phyloP scores from a whole-genome alignment of 495 filamentous ascomycete genomes.

The Penicillium crystallinum region DNA sequence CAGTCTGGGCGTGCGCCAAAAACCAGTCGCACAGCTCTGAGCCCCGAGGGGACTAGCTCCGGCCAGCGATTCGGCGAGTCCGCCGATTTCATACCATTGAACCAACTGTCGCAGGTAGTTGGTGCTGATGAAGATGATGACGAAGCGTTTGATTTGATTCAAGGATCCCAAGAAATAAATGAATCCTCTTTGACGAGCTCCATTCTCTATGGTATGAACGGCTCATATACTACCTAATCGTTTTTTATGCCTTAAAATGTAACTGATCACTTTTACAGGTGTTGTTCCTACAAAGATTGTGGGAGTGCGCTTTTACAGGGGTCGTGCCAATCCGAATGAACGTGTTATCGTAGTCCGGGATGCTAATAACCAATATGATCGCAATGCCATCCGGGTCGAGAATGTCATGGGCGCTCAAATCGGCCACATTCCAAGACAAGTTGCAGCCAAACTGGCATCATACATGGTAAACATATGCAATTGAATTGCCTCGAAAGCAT shows the following conservation, averaged over 20 bases:
- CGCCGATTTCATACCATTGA: slow-evolving; percentile 32
- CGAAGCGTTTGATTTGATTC: slow-evolving; percentile 27
- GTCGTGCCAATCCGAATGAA: slow-evolving; percentile 66
- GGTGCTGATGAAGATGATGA: slow-evolving; percentile 37
- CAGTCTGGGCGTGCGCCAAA: slow-evolving; percentile 19
- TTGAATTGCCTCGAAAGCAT: background rate
- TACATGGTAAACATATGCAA: slow-evolving; percentile 52
- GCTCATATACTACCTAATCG: background rate
- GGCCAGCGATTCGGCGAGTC: slow-evolving; percentile 34
- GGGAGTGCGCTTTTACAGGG: slow-evolving; percentile 73
- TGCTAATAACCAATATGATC: slow-evolving; percentile 66
- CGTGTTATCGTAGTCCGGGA: slow-evolving; percentile 64
- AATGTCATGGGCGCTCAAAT: slow-evolving; percentile 78
- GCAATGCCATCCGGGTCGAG: slow-evolving; percentile 72
- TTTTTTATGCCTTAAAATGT: too few relatives aligned
- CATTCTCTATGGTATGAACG: slow-evolving; percentile 48
- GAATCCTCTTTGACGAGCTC: slow-evolving; percentile 37
- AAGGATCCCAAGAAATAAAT: slow-evolving; percentile 35
- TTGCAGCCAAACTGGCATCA: slow-evolving; percentile 65
- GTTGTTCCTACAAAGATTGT: slow-evolving; percentile 62
- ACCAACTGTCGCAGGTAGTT: slow-evolving; percentile 26
- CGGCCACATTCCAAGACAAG: slow-evolving; percentile 65
- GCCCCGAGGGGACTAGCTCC: slow-evolving; percentile 2
- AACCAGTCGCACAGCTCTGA: slow-evolving; percentile 2
- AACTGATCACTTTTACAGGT: slow-evolving; percentile 19